Conservation (phyloP, 1,284 basidiomycete species). For the Ustilago vetiveriae region DNA sequence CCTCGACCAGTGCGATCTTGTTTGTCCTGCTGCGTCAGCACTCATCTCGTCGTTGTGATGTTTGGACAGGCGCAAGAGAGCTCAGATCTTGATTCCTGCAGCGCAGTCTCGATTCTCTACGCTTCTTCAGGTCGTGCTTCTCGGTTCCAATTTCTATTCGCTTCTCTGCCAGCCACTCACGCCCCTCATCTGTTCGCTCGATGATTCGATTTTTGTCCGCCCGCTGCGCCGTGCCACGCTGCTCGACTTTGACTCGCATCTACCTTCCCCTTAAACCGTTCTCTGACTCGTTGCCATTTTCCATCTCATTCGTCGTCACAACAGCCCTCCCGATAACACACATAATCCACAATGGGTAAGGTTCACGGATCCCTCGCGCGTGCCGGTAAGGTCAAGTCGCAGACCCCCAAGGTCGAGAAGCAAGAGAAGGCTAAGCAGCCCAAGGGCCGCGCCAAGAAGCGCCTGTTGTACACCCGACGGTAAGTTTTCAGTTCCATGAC, state of each 20-base stretch:
- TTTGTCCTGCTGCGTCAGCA: too few species aligned
- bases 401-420: slow-evolving; percentile 88
- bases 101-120: too few species aligned
- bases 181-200: too few species aligned
- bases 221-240: neutral
- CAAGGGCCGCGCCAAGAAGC: slow-evolving; percentile 96
- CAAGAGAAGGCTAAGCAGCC: slow-evolving; percentile 98
- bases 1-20: too few species aligned
- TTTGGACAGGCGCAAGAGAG: too few species aligned
- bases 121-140: too few species aligned
- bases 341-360: slow-evolving; percentile 70
- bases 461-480: slow-evolving; percentile 92
- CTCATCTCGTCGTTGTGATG: too few species aligned
- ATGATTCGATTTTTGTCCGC: too few species aligned
- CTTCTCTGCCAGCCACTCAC: too few species aligned
- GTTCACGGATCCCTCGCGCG: slow-evolving; percentile 99
- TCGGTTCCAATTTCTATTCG: too few species aligned
- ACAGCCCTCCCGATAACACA: slow-evolving; percentile 46
- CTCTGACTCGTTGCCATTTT: slow-evolving; percentile 21
- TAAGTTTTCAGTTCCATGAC: slow-evolving; percentile 72
- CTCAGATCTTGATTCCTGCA: too few species aligned
- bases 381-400: slow-evolving; percentile 99
- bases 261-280: slow-evolving; percentile 1
- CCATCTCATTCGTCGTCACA: neutral
- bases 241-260: neutral